Percentiles rank a stretch among this genome's conserved stretches.
Evolutionary conservation across 2,329 filamentous ascomycete genomes (phyloP).

Genomic region (Stemphylium lycopersici): DNA sequence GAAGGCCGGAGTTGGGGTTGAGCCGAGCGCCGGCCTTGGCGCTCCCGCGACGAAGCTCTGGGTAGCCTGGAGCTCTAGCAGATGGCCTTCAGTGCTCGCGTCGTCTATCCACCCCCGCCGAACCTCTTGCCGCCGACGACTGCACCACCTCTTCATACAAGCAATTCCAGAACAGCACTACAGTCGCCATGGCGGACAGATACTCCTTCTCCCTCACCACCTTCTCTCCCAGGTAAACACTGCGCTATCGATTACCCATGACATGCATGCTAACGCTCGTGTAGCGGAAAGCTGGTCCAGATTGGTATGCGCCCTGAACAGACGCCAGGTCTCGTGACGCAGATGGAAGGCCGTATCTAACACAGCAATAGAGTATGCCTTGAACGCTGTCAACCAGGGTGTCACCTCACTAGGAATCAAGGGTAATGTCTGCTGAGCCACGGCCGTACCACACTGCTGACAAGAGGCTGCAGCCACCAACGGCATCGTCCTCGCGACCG

Average conservation of each 20-base stretch:
- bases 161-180: not conserved
- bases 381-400: conserved; percentile 99
- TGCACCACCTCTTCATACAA: conserved; percentile 3
- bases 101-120: conserved; percentile 18
- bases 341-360: conserved; percentile 19
- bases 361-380: conserved; percentile 80
- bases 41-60: conserved; percentile 24
- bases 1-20: conserved; percentile 17
- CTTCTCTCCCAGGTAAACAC: conserved; percentile 93
- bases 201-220: conserved; percentile 99
- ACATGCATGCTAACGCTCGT: conserved; percentile 54
- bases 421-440: conserved; percentile 60
- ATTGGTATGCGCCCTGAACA: conserved; percentile 71
- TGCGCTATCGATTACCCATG: conserved; percentile 25
- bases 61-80: conserved; percentile 45
- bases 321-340: not conserved
- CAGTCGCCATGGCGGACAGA: conserved; percentile 82
- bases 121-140: conserved; percentile 4
- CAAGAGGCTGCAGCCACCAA: conserved; percentile 76
- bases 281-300: conserved; percentile 97
- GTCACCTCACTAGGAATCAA: conserved; percentile 99
- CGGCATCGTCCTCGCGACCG: conserved; percentile 96
- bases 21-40: conserved; percentile 25
- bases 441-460: conserved; percentile 10
- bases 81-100: conserved; percentile 27